Evolutionary conservation across 2,329 filamentous ascomycete species (phyloP), one percentile per base, ranked within the genome.

Genomic region (Elsinoe necatrix): DNA sequence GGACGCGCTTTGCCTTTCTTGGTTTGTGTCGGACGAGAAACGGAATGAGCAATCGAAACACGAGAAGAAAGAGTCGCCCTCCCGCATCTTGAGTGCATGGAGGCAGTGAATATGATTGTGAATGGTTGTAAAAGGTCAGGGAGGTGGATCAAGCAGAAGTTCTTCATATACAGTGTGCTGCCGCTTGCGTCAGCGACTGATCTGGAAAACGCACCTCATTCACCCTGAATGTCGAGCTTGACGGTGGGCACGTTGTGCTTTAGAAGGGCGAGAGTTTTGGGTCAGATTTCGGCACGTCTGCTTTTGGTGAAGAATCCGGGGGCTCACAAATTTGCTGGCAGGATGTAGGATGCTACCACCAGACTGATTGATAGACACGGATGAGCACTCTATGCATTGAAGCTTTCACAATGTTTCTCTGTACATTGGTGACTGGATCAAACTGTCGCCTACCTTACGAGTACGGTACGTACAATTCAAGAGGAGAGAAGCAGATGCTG

Each of bases 291-390:
- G 41, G 41, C 23, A 12, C 41, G 41, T 45, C 41, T 20, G 18
- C 7, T 45, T 45, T 25, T 45, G 41, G 41, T 45, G 9, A 45
- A 45, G 41, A 45, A 45, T 45, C 41, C 41, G 41, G 41, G 41
- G 41, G 41, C 41, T n/a, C 25, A 18, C 21, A 27, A 45, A 45
- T 23, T 9, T 45, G 39, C 39, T 42, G 39, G n/a, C n/a, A n/a
- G n/a, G n/a, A n/a, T n/a, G n/a, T n/a, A n/a, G n/a, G n/a, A n/a
- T n/a, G n/a, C n/a, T n/a, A n/a, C n/a, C n/a, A n/a, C n/a, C n/a
- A n/a, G n/a, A n/a, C n/a, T n/a, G n/a, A n/a, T n/a, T n/a, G n/a
- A n/a, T n/a, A n/a, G n/a, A n/a, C n/a, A n/a, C n/a, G n/a, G n/a
- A n/a, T n/a, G n/a, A n/a, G n/a, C n/a, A n/a, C n/a, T n/a, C n/a